Conservation (phyloP, 192 early-diverging fungal genomes). For the Linnemannia elongata region DNA sequence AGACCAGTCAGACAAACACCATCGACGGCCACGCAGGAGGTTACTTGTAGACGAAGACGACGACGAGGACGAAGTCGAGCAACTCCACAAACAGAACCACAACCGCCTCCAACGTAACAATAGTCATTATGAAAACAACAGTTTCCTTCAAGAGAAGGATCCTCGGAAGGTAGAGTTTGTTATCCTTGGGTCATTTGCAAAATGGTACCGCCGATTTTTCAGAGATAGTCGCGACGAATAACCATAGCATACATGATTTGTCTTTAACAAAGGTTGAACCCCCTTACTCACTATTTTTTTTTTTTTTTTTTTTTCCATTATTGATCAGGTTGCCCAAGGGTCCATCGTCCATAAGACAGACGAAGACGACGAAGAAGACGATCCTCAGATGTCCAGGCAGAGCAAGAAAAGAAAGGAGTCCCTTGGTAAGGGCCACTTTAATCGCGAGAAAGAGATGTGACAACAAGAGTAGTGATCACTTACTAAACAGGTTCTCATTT, state of each 20-base stretch:
- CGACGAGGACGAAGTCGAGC: not conserved
- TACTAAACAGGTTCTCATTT: not conserved
- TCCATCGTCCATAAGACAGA: slow-evolving; percentile 82
- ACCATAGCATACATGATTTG: not conserved
- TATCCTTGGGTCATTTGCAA: not conserved
- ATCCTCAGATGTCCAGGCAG: slow-evolving; percentile 40
- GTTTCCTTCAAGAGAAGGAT: slow-evolving; percentile 68
- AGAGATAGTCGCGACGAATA: not conserved
- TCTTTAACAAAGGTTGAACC: not conserved
- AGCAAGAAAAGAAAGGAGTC: slow-evolving; percentile 67
- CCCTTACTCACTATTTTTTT: too few species aligned
- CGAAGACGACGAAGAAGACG: slow-evolving; percentile 66
- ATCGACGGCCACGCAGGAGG: not conserved
- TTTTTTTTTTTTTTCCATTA: not conserved
- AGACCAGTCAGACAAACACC: not conserved
- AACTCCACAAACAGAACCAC: not conserved
- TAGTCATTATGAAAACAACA: slow-evolving; percentile 62
- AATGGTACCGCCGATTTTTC: not conserved
- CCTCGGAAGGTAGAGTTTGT: slow-evolving; percentile 23
- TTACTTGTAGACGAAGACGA: not conserved
- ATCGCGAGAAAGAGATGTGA: not conserved
- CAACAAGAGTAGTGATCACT: not conserved
- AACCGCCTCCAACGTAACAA: not conserved
- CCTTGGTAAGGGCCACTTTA: slow-evolving; percentile 39
- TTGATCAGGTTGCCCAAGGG: slow-evolving; percentile 65